Conservation (phyloP, 2,329 filamentous ascomycete genomes). For the Botrytis porri region DNA sequence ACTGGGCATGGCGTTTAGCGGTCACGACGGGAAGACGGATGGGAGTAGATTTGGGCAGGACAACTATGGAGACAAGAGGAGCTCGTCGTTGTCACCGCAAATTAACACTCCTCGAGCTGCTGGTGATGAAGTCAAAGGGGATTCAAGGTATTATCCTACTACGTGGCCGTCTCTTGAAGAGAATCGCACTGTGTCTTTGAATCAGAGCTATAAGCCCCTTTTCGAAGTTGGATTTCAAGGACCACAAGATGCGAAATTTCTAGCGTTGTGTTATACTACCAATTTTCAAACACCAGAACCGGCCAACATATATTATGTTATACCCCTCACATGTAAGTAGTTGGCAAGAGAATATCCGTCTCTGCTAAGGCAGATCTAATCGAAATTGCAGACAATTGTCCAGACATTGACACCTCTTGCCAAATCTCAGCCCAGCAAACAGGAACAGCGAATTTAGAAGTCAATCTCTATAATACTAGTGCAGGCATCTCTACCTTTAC, state of each 20-base stretch:
- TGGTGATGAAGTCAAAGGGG: neutral
- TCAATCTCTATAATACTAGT: neutral
- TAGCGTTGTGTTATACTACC: neutral
- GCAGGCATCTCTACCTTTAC: neutral
- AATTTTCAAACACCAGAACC: neutral
- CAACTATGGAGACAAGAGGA: neutral
- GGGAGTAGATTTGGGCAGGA: neutral
- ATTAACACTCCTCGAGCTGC: neutral
- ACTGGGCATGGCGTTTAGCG: neutral
- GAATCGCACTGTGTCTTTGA: neutral
- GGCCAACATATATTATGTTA: neutral
- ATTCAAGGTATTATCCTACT: neutral
- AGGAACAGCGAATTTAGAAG: neutral
- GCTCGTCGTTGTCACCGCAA: neutral
- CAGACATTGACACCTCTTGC: neutral
- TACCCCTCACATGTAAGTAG: neutral
- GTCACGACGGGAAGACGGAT: neutral
- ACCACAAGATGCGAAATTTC: neutral
- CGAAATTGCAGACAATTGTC: neutral
- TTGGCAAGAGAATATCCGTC: neutral
- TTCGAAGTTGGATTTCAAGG: neutral
- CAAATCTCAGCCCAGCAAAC: neutral
- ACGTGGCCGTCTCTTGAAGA: neutral
- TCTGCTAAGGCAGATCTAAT: neutral
- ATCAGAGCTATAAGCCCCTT: neutral